Percentiles rank a stretch among this genome's conserved stretches.
Conservation (phyloP, 257 asterid species). For the Thymus mandschuricus region DNA sequence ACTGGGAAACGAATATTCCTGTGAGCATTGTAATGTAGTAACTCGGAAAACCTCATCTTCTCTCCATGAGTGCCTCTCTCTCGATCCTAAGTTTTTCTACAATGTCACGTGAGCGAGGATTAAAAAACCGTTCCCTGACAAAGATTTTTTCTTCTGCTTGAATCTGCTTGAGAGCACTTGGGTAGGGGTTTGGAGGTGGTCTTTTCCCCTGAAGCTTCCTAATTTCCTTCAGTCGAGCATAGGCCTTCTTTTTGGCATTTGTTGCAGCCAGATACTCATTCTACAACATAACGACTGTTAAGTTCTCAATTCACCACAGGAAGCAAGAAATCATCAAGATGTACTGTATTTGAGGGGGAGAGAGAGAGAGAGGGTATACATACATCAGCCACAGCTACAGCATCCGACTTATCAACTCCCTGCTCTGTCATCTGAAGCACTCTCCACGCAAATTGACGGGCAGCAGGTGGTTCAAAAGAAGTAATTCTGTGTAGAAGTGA, state of each 20-base stretch:
- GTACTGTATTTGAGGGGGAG: neutral
- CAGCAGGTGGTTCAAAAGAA: constrained; percentile 77
- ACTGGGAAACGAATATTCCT: neutral
- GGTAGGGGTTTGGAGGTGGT: constrained; percentile 80
- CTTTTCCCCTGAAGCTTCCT: constrained; percentile 68
- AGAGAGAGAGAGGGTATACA: constrained; percentile 23
- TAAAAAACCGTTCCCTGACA: constrained; percentile 61
- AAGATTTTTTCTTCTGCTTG: constrained; percentile 77
- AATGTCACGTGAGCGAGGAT: constrained; percentile 41
- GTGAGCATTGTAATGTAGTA: neutral
- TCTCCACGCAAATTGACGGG: constrained; percentile 80
- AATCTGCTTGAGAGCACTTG: constrained; percentile 77
- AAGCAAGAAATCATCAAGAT: neutral
- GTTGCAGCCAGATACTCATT: constrained; percentile 71
- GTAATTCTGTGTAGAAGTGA: constrained; percentile 50
- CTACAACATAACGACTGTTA: constrained; percentile 40
- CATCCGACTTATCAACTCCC: constrained; percentile 67
- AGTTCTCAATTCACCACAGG: neutral
- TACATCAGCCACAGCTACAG: constrained; percentile 82
- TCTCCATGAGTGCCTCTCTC: constrained; percentile 46
- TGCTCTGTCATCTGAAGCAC: constrained; percentile 86
- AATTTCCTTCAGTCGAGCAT: constrained; percentile 68
- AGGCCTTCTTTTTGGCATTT: constrained; percentile 64
- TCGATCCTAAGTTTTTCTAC: constrained; percentile 53
- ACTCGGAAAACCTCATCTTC: constrained; percentile 44